Evolutionary conservation across 176 grass and related monocot species (phyloP), one percentile per base, ranked within the genome.

Genomic region (Alopecurus myosuroides): DNA sequence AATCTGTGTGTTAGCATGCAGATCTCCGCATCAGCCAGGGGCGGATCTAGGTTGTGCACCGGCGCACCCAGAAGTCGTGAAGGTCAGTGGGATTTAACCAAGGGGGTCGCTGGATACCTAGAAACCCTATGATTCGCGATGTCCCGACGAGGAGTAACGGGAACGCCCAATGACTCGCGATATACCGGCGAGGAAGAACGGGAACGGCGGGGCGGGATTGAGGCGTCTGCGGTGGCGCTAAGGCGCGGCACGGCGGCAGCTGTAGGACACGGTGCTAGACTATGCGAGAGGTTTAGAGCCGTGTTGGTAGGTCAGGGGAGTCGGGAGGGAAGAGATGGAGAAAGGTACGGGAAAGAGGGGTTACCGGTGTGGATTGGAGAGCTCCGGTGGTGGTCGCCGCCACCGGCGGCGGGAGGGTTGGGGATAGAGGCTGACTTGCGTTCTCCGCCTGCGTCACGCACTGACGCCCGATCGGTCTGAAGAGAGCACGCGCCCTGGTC

Each of bases 391-490:
- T 57, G 28, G 55, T 41, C 36, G 55, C 77, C 55, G 37, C 55
- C 85, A 61, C 18, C 60, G 79, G 48, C 51, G 78, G 78, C 77
- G n/a, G 33, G 14, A 22, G 84, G 22, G 51, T 72, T 61, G 64
- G 70, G 58, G 58, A 34, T 23, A 29, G 69, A 30, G 34, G 35
- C 36, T 46, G 22, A 41, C 78, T 81, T 35, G 85, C 46, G 25
- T 56, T 69, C 60, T 77, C 60, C 85, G 12, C 36, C 70, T 36
- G 12, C 48, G 58, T 46, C 17, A 48, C 60, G 67, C 40, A 19
- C 70, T 46, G 41, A 46, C 70, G n/a, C 68, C 39, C 56, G 70
- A 82, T 56, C 60, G 69, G 78, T 55, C 77, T 60, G 77, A 61
- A 60, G 5, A 18, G 52, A 77, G 35, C 52, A 28, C 35, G 34